Evolutionary conservation across 768 basidiomycete genomes (phyloP), one percentile per base, ranked within the genome.

Genomic region (Jaapia argillacea): DNA sequence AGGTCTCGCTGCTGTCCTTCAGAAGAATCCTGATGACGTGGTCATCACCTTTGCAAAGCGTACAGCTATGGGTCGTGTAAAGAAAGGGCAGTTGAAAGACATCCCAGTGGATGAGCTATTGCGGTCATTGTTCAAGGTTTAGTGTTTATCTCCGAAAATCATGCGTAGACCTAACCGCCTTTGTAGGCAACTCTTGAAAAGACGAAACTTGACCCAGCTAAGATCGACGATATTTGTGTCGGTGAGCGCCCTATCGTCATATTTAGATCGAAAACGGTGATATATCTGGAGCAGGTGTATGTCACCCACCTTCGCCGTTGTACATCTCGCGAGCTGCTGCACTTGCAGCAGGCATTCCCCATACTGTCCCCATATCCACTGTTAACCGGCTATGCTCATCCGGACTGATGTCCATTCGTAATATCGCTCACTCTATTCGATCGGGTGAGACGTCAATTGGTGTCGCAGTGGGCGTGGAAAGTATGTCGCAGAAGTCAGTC

Each of bases 331-430:
- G 91, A 24, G 86, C 89, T 37, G 89, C 91, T 23, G 86, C 87
- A 4, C 70, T 94, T 33, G 79, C 86, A 25, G 89, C 91, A 22
- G 92, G 91, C 10, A 85, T 96, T 50, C 94, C 92, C 2, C 72
- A 82, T 43, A 68, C 81, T 49, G 81, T 90, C 12, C 85, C 93
- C n/a, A 74, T 97, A 48, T 85, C 85, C 18, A 84, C 86, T 7
- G 79, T 97, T 43, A 99, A 99, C 62, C 72, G 94, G 45, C 74
- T 98, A 40, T 99, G 94, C 62, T 87, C 91, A 2, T 93, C 91
- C 0, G 92, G 93, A 20, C 70, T 98, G 40, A 89, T 93, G 76
- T 84, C 94, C n/a, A 81, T 98, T 48, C 79, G 87, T 46, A 79
- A 71, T 56, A 85, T 98, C 40, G 90, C 92, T 14, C 84, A 94